phyloP scores from a whole-genome alignment of 495 filamentous ascomycete species.

The Aspergillus baeticus region DNA sequence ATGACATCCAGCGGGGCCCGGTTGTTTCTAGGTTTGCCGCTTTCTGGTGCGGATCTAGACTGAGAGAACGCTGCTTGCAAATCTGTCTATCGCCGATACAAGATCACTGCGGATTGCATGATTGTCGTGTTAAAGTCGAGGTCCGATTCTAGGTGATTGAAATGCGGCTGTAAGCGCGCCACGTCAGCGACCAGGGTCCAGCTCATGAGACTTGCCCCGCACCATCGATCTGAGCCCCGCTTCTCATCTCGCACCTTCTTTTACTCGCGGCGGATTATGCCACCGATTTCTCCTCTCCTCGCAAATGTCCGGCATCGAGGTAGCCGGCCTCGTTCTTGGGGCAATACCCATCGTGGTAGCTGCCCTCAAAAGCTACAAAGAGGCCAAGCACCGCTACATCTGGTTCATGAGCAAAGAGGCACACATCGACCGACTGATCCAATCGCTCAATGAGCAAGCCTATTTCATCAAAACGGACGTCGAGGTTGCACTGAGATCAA shows the following conservation, averaged over 20 bases:
- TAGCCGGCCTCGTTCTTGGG: slow-evolving; percentile 41
- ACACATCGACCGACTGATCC: slow-evolving; percentile 1
- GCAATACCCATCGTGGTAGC: slow-evolving; percentile 39
- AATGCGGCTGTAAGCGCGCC: not conserved
- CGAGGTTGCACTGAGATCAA: not conserved
- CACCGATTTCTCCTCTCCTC: not conserved
- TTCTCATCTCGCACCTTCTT: too few species aligned
- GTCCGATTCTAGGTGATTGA: not conserved
- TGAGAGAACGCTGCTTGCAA: too few species aligned
- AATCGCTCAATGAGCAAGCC: slow-evolving; percentile 7
- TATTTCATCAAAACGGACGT: slow-evolving; percentile 9
- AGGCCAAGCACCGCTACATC: not conserved
- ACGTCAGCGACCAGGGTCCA: not conserved
- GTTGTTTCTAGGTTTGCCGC: too few species aligned
- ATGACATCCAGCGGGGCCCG: too few species aligned
- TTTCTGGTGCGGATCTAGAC: too few species aligned
- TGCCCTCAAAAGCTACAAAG: slow-evolving; percentile 35
- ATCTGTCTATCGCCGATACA: too few species aligned
- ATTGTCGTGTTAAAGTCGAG: not conserved
- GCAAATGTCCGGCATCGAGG: slow-evolving; percentile 34
- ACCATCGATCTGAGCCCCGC: not conserved
- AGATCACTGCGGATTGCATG: not conserved
- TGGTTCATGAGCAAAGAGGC: slow-evolving; percentile 5
- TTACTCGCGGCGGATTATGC: too few species aligned
- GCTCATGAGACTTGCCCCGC: slow-evolving; percentile 1